Evolutionary conservation across 352 stramenopile genomes (phyloP).

Genomic region (Albugo candida): DNA sequence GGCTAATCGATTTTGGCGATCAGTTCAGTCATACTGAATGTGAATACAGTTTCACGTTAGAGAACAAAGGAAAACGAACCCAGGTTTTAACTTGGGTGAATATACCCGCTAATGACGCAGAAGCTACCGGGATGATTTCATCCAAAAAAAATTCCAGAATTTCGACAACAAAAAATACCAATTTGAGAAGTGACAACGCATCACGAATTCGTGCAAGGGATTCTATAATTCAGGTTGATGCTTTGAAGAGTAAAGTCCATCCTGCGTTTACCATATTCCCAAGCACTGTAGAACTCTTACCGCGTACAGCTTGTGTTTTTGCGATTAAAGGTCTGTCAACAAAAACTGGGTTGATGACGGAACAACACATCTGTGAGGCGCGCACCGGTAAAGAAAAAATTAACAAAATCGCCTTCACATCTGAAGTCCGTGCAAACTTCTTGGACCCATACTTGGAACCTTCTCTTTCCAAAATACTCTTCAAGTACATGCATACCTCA

Average conservation of each 20-base stretch:
- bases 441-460: slow-evolving; percentile 74
- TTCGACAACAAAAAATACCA: slow-evolving; percentile 6
- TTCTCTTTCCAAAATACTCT: slow-evolving; percentile 49
- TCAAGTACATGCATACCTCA: slow-evolving; percentile 67
- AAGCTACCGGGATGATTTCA: neutral
- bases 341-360: slow-evolving; percentile 31
- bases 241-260: slow-evolving; percentile 2
- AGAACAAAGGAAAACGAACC: slow-evolving; percentile 87
- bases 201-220: neutral
- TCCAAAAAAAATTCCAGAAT: slow-evolving; percentile 12
- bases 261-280: slow-evolving; percentile 83
- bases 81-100: slow-evolving; percentile 89
- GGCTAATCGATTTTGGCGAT: slow-evolving; percentile 79
- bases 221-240: slow-evolving; percentile 8
- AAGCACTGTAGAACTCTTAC: slow-evolving; percentile 82
- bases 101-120: slow-evolving; percentile 19
- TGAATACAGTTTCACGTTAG: slow-evolving; percentile 84
- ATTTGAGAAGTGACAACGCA: neutral
- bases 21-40: slow-evolving; percentile 82
- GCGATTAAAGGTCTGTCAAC: slow-evolving; percentile 77
- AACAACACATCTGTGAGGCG: slow-evolving; percentile 82
- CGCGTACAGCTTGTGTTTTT: slow-evolving; percentile 85
- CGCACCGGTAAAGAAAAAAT: slow-evolving; percentile 86
- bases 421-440: slow-evolving; percentile 78
- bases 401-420: slow-evolving; percentile 73